Conservation (phyloP, 2,329 filamentous ascomycete species). For the Stemphylium beticola region DNA sequence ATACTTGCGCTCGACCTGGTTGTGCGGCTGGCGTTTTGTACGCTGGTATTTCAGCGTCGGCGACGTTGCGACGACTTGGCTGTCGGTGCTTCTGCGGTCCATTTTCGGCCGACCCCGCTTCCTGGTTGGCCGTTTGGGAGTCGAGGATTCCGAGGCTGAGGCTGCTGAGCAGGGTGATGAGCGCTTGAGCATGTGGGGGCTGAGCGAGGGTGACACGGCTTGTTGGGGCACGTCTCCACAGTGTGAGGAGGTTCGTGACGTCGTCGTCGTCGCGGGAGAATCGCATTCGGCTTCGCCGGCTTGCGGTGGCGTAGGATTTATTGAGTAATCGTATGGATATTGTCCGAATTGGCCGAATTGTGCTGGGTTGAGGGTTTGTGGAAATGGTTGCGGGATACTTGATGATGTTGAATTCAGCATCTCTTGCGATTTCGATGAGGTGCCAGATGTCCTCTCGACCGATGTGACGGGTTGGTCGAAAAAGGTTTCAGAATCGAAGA, state of each 20-base stretch:
- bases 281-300: constrained; percentile 23
- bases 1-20: constrained; percentile 43
- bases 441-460: constrained; percentile 25
- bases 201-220: constrained; percentile 32
- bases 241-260: constrained; percentile 43
- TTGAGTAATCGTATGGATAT: constrained; percentile 26
- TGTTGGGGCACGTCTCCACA: constrained; percentile 38
- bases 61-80: constrained; percentile 15
- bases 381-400: constrained; percentile 17
- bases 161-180: constrained; percentile 33
- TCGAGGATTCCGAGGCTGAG: constrained; percentile 26
- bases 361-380: constrained; percentile 25
- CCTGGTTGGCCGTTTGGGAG: constrained; percentile 34
- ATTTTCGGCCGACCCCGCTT: constrained; percentile 44
- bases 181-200: constrained; percentile 39
- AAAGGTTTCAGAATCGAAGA: constrained; percentile 36
- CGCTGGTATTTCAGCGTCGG: constrained; percentile 20
- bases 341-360: constrained; percentile 30
- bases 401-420: constrained; percentile 22
- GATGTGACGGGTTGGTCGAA: constrained; percentile 36
- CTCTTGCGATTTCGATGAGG: constrained; percentile 22
- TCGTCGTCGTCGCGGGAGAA: constrained; percentile 22
- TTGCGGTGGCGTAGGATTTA: constrained; percentile 23
- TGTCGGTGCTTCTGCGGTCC: constrained; percentile 27
- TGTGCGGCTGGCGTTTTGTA: constrained; percentile 41